Evolutionary conservation across 371 early-diverging fungal species (phyloP).

Genomic region (Capillidium heterosporum): DNA sequence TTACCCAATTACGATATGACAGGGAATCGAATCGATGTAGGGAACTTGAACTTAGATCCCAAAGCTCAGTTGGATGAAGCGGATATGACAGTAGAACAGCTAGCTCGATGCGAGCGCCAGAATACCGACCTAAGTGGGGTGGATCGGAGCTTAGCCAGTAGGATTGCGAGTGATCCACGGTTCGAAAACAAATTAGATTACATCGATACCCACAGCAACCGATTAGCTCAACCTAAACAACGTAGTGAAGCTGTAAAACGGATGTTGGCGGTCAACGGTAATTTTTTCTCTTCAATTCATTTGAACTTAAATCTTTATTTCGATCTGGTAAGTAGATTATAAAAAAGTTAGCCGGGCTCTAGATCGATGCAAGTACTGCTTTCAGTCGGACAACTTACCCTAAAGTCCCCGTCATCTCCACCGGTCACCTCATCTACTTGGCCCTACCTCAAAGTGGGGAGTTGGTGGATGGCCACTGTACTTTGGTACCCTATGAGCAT

Average conservation of each 20-base stretch:
- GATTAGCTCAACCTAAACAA: conserved; percentile 37
- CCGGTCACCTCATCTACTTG: conserved; percentile 61
- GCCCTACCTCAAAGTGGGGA: conserved; percentile 55
- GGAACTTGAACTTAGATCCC: neutral
- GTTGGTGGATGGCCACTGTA: conserved; percentile 68
- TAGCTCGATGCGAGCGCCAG: no score
- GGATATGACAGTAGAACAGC: no score
- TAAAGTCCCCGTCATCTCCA: conserved; percentile 45
- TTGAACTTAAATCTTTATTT: conserved; percentile 6
- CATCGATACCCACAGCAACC: conserved; percentile 76
- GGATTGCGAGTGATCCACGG: neutral
- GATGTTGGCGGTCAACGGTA: neutral
- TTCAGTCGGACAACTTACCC: conserved; percentile 44
- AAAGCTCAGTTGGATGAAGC: no score
- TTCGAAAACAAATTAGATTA: conserved; percentile 58
- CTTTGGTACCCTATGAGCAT: conserved; percentile 81
- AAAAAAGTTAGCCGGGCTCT: conserved; percentile 42
- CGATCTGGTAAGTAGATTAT: conserved; percentile 31
- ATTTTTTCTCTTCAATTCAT: conserved; percentile 2
- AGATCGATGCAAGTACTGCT: conserved; percentile 58
- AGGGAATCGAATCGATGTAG: conserved; percentile 6
- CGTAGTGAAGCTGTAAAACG: neutral
- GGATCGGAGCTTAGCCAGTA: neutral
- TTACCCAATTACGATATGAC: conserved; percentile 6
- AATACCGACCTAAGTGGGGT: no score